Conservation (phyloP, 257 asterid species). For the Misopates orontium region DNA sequence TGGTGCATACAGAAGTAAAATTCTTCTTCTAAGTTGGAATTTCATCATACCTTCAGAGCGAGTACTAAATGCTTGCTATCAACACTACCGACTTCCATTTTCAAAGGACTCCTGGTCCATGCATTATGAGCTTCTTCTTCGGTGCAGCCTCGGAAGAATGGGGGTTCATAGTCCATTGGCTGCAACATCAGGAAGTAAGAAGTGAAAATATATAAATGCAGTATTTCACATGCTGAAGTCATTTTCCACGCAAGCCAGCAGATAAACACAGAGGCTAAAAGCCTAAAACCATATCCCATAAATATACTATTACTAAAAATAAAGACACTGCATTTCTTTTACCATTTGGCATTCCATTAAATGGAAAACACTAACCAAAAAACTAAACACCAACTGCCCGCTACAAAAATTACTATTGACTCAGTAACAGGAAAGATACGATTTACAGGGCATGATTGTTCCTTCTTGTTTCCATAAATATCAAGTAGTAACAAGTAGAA, state of each 20-base stretch:
- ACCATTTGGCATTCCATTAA: neutral
- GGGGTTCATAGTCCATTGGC: conserved; percentile 98
- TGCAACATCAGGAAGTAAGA: conserved; percentile 44
- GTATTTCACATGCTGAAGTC: conserved; percentile 22
- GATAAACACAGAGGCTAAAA: too few relatives aligned
- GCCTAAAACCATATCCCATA: too few relatives aligned
- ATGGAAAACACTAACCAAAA: neutral
- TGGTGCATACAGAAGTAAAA: conserved; percentile 15
- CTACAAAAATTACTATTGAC: conserved; percentile 13
- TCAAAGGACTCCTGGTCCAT: conserved; percentile 80
- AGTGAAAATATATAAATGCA: conserved; percentile 14
- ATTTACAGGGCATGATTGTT: neutral
- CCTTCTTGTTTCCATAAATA: neutral
- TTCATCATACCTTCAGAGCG: conserved; percentile 73
- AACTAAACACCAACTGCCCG: conserved; percentile 6
- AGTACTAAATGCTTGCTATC: conserved; percentile 85
- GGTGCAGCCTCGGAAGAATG: conserved; percentile 85
- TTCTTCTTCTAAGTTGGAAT: conserved; percentile 14
- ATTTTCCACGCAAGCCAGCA: neutral
- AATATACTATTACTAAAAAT: neutral
- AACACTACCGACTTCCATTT: conserved; percentile 88
- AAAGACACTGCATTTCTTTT: neutral
- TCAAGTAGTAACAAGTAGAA: conserved; percentile 12
- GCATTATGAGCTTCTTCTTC: conserved; percentile 78
- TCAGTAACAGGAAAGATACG: conserved; percentile 11